phyloP scores from a whole-genome alignment of 2,329 filamentous ascomycete genomes.

The Sarocladiaceae sp. region DNA sequence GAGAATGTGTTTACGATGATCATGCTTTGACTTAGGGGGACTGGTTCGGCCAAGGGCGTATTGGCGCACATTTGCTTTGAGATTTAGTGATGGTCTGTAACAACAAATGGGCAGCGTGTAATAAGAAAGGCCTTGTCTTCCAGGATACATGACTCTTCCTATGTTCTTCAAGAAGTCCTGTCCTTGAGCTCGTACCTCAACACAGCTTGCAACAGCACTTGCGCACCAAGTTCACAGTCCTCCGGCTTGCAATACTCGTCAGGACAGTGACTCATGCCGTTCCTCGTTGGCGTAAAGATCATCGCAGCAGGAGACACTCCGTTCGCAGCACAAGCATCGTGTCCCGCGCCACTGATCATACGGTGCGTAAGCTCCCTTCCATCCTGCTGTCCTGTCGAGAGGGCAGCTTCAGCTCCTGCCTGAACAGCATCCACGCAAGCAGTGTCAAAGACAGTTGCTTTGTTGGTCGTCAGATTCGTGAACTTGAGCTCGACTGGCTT shows the following conservation, averaged over 20 bases:
- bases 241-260: conserved; percentile 30
- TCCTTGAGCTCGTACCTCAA: conserved; percentile 16
- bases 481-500: conserved; percentile 47
- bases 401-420: conserved; percentile 43
- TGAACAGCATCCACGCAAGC: conserved; percentile 63
- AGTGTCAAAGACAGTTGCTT: conserved; percentile 58
- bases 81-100: too few species aligned
- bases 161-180: neutral
- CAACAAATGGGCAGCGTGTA: too few species aligned
- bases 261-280: conserved; percentile 33
- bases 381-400: conserved; percentile 43
- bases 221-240: conserved; percentile 26
- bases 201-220: conserved; percentile 22
- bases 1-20: neutral
- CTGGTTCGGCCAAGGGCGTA: too few species aligned
- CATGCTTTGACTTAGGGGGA: too few species aligned
- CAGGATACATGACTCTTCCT: neutral
- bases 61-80: too few species aligned
- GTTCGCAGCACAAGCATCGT: conserved; percentile 33
- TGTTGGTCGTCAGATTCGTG: conserved; percentile 54
- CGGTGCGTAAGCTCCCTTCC: conserved; percentile 16
- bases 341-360: conserved; percentile 33
- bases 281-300: conserved; percentile 32
- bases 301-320: conserved; percentile 29
- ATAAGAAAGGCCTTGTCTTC: neutral